A percentile compares a stretch with the other conserved stretches of the same genome.
Evolutionary conservation across 768 basidiomycete genomes (phyloP).

Genomic region (Holtermanniella nyarrowii): DNA sequence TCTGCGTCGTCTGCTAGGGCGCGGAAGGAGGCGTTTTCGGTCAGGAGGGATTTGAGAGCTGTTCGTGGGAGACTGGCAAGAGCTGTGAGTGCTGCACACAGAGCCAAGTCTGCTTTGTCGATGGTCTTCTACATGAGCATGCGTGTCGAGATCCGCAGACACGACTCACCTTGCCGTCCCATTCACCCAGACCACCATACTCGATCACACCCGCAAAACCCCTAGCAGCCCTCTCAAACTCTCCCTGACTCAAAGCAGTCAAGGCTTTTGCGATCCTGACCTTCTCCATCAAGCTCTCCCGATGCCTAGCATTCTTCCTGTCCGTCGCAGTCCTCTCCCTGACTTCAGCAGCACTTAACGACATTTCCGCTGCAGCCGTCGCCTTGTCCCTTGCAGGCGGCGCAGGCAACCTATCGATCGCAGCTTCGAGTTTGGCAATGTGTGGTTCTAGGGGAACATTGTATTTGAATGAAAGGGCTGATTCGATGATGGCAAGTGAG

Average conservation of each 20-base stretch:
- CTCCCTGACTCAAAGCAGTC: conserved; percentile 58
- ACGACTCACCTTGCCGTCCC: conserved; percentile 57
- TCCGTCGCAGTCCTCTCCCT: conserved; percentile 24
- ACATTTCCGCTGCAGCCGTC: conserved; percentile 20
- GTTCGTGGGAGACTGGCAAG: conserved; percentile 65
- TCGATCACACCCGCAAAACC: conserved; percentile 53
- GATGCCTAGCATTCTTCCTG: conserved; percentile 51
- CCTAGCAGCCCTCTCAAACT: conserved; percentile 70
- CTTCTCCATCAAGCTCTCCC: conserved; percentile 62
- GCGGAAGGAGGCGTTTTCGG: conserved; percentile 62
- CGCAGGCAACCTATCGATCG: conserved; percentile 53
- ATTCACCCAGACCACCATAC: conserved; percentile 56
- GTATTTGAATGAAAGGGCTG: conserved; percentile 10
- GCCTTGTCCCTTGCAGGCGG: conserved; percentile 5
- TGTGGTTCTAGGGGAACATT: conserved; percentile 58
- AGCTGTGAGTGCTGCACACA: conserved; percentile 74
- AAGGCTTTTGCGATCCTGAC: conserved; percentile 73
- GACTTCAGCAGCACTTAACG: conserved; percentile 30
- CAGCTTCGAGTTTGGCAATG: conserved; percentile 89
- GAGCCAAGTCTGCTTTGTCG: conserved; percentile 69
- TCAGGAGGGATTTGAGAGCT: conserved; percentile 52
- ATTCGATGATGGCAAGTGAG: conserved; percentile 47
- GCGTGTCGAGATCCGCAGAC: no score
- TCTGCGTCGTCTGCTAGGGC: conserved; percentile 66
- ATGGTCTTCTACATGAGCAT: conserved; percentile 31